Conservation (phyloP, 192 early-diverging fungal genomes). For the Rhizophagus clarus region DNA sequence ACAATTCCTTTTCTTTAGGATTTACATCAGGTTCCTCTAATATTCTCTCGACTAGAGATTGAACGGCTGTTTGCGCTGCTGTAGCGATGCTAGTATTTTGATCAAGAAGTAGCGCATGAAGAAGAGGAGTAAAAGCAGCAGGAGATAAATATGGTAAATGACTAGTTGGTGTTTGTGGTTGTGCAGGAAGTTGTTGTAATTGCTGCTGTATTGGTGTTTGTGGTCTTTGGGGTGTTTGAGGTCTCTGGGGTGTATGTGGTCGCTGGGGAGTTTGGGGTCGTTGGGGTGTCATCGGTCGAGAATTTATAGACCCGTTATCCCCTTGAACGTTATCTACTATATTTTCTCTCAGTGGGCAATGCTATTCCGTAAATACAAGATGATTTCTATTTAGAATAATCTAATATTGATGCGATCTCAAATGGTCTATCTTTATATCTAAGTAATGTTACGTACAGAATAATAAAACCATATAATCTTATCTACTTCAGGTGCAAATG, state of each 20-base stretch:
- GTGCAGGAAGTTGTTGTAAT: constrained; percentile 1
- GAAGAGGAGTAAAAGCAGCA: constrained; percentile 44
- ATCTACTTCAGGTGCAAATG: constrained; percentile 47
- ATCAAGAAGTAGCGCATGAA: constrained; percentile 56
- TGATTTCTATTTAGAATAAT: neutral
- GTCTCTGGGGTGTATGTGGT: neutral
- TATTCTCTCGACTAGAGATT: constrained; percentile 46
- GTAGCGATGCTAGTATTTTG: constrained; percentile 56
- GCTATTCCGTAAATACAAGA: neutral
- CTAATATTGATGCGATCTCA: neutral
- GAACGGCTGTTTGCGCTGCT: constrained; percentile 48
- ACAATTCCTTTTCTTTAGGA: constrained; percentile 35
- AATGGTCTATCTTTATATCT: too few species aligned
- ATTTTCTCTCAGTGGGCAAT: constrained; percentile 11
- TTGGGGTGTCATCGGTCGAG: constrained; percentile 1
- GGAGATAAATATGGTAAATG: constrained; percentile 39
- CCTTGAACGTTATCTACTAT: constrained; percentile 4
- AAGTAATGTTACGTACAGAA: constrained; percentile 34
- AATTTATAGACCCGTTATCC: neutral
- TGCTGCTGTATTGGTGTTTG: constrained; percentile 25
- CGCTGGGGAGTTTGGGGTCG: constrained; percentile 17
- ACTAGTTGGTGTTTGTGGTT: constrained; percentile 18
- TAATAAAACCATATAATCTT: constrained; percentile 53
- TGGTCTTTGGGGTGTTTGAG: constrained; percentile 29
- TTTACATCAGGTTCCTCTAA: constrained; percentile 31